Evolutionary conservation across 345 rosid genomes (phyloP).

Genomic region (Pistacia integerrima): DNA sequence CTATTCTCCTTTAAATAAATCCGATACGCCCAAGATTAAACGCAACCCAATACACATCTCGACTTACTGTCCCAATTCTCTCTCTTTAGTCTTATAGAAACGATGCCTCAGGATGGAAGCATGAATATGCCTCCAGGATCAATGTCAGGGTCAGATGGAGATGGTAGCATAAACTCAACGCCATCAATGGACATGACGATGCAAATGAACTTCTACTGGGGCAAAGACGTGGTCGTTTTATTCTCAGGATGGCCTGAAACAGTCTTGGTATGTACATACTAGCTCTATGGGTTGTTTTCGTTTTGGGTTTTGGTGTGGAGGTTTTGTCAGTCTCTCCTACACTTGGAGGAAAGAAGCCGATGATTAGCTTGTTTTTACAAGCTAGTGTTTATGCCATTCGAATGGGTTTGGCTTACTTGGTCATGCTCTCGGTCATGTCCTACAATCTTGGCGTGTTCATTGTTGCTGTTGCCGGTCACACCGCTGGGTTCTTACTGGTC

Average conservation of each 20-base stretch:
- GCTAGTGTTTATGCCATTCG: slow-evolving; percentile 29
- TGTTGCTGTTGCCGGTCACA: slow-evolving; percentile 43
- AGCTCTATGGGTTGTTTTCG: slow-evolving; percentile 34
- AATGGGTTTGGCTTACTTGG: slow-evolving; percentile 43
- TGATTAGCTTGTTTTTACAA: slow-evolving; percentile 10
- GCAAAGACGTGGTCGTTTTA: slow-evolving; percentile 23
- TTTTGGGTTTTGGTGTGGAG: slow-evolving; percentile 31
- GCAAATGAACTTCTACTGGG: slow-evolving; percentile 38
- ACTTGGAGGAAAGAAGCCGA: not conserved
- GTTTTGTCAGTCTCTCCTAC: slow-evolving; percentile 22
- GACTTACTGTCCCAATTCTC: not conserved
- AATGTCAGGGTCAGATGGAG: slow-evolving; percentile 4
- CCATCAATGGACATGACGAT: slow-evolving; percentile 11
- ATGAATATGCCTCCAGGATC: slow-evolving; percentile 9
- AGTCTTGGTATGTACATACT: slow-evolving; percentile 31
- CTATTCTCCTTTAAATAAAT: not conserved
- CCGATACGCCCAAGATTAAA: slow-evolving; percentile 4
- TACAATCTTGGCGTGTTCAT: slow-evolving; percentile 47
- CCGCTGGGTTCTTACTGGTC: slow-evolving; percentile 33
- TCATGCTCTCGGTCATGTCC: slow-evolving; percentile 54
- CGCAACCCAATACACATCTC: not conserved
- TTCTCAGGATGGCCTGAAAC: slow-evolving; percentile 40
- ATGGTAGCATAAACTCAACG: slow-evolving; percentile 12
- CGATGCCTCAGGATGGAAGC: not conserved
- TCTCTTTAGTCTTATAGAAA: not conserved